Conservation (phyloP, 176 grass and related monocot genomes). For the Bromus sterilis region DNA sequence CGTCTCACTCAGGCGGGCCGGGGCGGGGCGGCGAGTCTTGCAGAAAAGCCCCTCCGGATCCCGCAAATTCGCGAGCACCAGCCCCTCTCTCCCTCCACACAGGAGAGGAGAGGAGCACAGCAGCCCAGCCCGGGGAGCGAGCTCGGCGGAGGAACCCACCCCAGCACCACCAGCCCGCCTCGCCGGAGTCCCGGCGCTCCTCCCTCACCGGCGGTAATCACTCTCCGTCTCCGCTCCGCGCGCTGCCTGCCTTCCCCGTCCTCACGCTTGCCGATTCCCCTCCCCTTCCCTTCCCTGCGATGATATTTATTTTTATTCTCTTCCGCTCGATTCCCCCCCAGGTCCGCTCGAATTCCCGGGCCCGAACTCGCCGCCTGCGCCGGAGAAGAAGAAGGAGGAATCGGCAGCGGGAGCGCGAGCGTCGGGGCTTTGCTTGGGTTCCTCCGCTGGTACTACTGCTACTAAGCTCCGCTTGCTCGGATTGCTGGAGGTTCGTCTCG, state of each 20-base stretch:
- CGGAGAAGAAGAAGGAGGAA: neutral
- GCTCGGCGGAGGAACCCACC: neutral
- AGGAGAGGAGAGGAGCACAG: neutral
- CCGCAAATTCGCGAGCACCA: neutral
- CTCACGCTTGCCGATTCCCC: neutral
- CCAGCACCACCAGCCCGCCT: neutral
- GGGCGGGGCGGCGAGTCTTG: neutral
- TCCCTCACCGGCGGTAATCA: neutral
- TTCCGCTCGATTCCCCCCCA: neutral
- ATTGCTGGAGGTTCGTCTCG: neutral
- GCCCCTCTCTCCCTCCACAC: constrained; percentile 6
- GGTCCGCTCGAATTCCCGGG: neutral
- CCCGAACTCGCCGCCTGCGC: neutral
- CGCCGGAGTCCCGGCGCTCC: neutral
- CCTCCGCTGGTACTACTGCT: neutral
- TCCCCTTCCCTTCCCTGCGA: neutral
- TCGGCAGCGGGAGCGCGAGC: neutral
- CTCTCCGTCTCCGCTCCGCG: neutral
- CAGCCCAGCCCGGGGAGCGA: neutral
- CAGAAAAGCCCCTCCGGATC: neutral
- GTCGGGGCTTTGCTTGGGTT: neutral
- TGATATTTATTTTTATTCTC: neutral
- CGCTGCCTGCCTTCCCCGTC: neutral
- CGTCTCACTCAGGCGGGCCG: neutral
- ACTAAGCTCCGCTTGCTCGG: neutral